These are phyloP conservation scores for Pichia terricola DNA, from an alignment of 1,139 yeast species.

Conservation along the genomic window DNA sequence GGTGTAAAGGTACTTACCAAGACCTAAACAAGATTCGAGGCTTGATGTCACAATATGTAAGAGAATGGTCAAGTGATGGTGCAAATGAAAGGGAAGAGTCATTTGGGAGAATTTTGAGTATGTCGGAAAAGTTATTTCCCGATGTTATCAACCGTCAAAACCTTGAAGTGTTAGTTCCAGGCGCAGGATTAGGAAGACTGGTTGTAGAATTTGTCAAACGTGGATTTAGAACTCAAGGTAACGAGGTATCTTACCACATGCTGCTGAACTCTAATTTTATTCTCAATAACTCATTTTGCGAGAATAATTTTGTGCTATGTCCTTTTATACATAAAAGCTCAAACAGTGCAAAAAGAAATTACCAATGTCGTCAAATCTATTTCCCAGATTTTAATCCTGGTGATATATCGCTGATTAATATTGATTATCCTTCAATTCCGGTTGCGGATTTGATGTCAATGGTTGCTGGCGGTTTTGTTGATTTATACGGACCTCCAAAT, in stretches of 20 bases:
- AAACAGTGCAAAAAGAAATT: conserved; percentile 34
- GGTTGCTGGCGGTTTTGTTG: conserved; percentile 73
- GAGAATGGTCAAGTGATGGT: conserved; percentile 77
- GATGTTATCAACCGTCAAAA: conserved; percentile 29
- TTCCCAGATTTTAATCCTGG: conserved; percentile 46
- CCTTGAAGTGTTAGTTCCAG: conserved; percentile 58
- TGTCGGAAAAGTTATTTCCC: conserved; percentile 37
- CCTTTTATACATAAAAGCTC: conserved; percentile 50
- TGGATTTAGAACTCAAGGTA: conserved; percentile 77
- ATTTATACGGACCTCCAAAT: conserved; percentile 54
- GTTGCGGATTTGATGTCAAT: conserved; percentile 58
- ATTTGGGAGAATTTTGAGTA: conserved; percentile 37
- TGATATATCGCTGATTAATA: conserved; percentile 25
- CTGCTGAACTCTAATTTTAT: conserved; percentile 56
- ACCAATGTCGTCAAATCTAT: conserved; percentile 40
- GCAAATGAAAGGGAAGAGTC: conserved; percentile 39
- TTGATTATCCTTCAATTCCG: conserved; percentile 32
- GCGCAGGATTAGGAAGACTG: conserved; percentile 74
- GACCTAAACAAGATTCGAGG: conserved; percentile 58
- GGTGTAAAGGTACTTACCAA: conserved; percentile 24
- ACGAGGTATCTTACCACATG: conserved; percentile 81
- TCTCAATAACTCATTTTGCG: conserved; percentile 41
- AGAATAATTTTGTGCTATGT: conserved; percentile 34
- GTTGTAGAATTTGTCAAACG: conserved; percentile 59
- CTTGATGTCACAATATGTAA: conserved; percentile 49